A percentile compares a stretch with the other conserved stretches of the same genome.
Conservation (phyloP, 2,329 filamentous ascomycete genomes). For the Sarocladium kiliense region DNA sequence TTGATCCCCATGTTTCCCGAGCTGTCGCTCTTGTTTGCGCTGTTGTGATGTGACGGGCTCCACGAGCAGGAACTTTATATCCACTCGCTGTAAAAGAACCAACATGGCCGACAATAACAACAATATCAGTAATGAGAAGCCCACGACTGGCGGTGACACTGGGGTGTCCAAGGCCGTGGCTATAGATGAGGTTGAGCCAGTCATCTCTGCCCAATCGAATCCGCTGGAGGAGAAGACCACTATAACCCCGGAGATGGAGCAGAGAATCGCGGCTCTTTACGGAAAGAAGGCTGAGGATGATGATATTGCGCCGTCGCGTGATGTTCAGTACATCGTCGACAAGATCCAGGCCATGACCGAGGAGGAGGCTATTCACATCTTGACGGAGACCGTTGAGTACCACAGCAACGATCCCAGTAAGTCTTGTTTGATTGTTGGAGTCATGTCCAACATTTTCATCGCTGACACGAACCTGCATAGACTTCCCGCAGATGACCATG, state of each 20-base stretch:
- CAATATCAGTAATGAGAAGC: background rate
- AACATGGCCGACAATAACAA: background rate
- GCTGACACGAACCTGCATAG: conserved; percentile 24
- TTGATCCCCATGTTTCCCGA: background rate
- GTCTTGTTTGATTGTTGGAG: background rate
- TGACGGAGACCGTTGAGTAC: conserved; percentile 31
- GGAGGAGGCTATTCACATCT: conserved; percentile 35
- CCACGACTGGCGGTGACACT: background rate
- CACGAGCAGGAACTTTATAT: background rate
- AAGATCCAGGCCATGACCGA: conserved; percentile 37
- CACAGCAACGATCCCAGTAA: conserved; percentile 29
- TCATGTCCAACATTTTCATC: background rate
- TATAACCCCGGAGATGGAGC: background rate
- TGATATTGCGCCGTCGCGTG: background rate
- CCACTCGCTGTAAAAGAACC: background rate
- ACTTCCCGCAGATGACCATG: conserved; percentile 37
- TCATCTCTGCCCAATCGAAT: background rate
- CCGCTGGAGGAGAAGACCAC: background rate
- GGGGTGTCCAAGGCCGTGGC: background rate
- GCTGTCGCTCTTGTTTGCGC: background rate
- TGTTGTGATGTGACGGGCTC: background rate
- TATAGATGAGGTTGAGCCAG: background rate
- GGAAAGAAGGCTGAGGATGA: conserved; percentile 8
- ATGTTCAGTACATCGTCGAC: conserved; percentile 28
- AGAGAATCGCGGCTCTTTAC: background rate